These are phyloP conservation scores for Echria macrotheca DNA, from an alignment of 495 filamentous ascomycete genomes.

Conservation along the genomic window DNA sequence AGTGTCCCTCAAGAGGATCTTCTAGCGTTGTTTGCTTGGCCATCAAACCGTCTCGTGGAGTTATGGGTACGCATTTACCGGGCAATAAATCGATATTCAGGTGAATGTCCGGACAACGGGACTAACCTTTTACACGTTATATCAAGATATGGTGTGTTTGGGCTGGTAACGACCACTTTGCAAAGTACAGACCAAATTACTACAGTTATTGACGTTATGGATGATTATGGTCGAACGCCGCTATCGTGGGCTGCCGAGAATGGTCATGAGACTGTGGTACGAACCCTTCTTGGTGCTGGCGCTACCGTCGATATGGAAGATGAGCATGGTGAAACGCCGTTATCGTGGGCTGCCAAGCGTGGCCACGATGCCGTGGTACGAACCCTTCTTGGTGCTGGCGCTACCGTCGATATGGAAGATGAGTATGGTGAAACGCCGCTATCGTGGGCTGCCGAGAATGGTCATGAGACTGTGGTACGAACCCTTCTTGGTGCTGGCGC, in stretches of 20 bases:
- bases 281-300: not conserved
- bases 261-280: not conserved
- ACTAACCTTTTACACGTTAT: constrained; percentile 5
- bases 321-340: not conserved
- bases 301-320: not conserved
- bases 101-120: not conserved
- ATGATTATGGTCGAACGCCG: constrained; percentile 1
- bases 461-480: not conserved
- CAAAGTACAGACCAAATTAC: not conserved
- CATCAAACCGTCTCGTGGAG: constrained; percentile 2
- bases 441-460: constrained; percentile 1
- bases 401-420: constrained; percentile 1
- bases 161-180: constrained; percentile 5
- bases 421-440: not conserved
- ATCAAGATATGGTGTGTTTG: constrained; percentile 4
- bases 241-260: constrained; percentile 4
- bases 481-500: not conserved
- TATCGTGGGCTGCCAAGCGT: not conserved
- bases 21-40: constrained; percentile 6
- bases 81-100: not conserved
- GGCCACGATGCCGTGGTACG: constrained; percentile 1
- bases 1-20: constrained; percentile 10
- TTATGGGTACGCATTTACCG: constrained; percentile 5
- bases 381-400: constrained; percentile 1
- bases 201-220: not conserved